Conservation (phyloP, 2,329 filamentous ascomycete species). For the Pseudopithomyces maydicus region DNA sequence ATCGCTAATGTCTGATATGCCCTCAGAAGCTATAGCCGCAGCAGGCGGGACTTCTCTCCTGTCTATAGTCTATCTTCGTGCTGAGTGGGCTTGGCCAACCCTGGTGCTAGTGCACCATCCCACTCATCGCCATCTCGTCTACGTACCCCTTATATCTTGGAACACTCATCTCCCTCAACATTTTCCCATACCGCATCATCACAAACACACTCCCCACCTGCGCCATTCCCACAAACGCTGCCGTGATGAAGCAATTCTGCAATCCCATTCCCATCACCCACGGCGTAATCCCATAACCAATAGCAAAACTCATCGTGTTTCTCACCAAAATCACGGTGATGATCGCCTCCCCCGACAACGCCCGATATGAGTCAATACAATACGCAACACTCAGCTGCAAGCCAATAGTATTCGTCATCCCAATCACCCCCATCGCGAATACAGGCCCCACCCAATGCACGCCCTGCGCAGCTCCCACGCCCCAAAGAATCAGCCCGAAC, state of each 20-base stretch:
- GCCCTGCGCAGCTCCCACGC: slow-evolving; percentile 53
- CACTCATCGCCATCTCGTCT: slow-evolving; percentile 21
- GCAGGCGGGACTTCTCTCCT: too few relatives aligned
- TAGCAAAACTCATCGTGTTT: slow-evolving; percentile 57
- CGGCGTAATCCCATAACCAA: slow-evolving; percentile 57
- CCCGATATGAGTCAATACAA: slow-evolving; percentile 56
- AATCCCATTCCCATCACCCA: slow-evolving; percentile 51
- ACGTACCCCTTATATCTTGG: slow-evolving; percentile 20
- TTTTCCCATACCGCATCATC: slow-evolving; percentile 57
- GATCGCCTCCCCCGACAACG: slow-evolving; percentile 55
- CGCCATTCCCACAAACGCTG: slow-evolving; percentile 50
- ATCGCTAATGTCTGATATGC: too few relatives aligned
- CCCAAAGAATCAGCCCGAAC: slow-evolving; percentile 54
- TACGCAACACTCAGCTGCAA: slow-evolving; percentile 53
- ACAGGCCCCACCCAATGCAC: slow-evolving; percentile 55
- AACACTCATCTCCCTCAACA: slow-evolving; percentile 30
- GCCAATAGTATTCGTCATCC: slow-evolving; percentile 50
- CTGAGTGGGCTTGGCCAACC: too few relatives aligned
- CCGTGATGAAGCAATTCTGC: slow-evolving; percentile 51
- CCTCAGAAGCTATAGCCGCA: too few relatives aligned
- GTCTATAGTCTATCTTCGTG: too few relatives aligned
- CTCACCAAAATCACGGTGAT: slow-evolving; percentile 56
- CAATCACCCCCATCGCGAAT: slow-evolving; percentile 54
- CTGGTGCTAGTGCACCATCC: slow-evolving; percentile 20
- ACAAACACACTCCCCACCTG: slow-evolving; percentile 46